A percentile compares a stretch with the other conserved stretches of the same genome.
phyloP scores from a whole-genome alignment of 768 basidiomycete species.

The Xerocomellus amylosporus region DNA sequence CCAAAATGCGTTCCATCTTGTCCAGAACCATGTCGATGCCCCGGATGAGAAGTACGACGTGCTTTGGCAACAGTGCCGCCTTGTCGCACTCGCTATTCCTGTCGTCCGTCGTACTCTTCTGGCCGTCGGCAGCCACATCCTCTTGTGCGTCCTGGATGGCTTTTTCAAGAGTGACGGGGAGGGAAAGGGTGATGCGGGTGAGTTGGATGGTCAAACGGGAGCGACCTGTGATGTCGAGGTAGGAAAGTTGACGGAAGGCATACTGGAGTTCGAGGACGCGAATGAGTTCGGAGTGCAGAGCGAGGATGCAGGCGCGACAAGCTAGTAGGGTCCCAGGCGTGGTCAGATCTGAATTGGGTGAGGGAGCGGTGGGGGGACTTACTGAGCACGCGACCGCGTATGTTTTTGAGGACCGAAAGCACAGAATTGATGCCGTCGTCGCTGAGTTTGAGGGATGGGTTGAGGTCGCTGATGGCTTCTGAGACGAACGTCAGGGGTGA shows the following conservation, averaged over 20 bases:
- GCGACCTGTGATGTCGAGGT: conserved; percentile 74
- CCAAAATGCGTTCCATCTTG: conserved; percentile 58
- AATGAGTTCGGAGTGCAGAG: conserved; percentile 69
- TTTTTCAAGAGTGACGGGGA: conserved; percentile 71
- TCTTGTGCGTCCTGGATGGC: conserved; percentile 49
- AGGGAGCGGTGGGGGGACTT: conserved; percentile 3
- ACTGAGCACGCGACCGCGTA: conserved; percentile 78
- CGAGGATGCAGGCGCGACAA: conserved; percentile 72
- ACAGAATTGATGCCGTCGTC: conserved; percentile 79
- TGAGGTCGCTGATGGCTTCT: conserved; percentile 79
- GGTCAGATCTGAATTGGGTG: background rate
- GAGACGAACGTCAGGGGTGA: background rate
- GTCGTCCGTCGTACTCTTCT: conserved; percentile 1
- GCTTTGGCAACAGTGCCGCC: conserved; percentile 49
- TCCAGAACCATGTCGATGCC: conserved; percentile 62
- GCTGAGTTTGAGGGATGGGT: conserved; percentile 70
- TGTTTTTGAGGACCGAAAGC: conserved; percentile 62
- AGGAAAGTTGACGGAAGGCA: conserved; percentile 69
- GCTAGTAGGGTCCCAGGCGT: conserved; percentile 40
- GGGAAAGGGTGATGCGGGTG: conserved; percentile 68
- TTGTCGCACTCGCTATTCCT: conserved; percentile 20
- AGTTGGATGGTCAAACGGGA: conserved; percentile 75
- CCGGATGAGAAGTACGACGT: conserved; percentile 56
- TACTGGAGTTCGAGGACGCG: conserved; percentile 81
- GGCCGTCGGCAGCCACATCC: conserved; percentile 6